Percentiles rank a stretch among this genome's conserved stretches.
phyloP scores from a whole-genome alignment of 805 yeast species.

The Myxozyma udenii region DNA sequence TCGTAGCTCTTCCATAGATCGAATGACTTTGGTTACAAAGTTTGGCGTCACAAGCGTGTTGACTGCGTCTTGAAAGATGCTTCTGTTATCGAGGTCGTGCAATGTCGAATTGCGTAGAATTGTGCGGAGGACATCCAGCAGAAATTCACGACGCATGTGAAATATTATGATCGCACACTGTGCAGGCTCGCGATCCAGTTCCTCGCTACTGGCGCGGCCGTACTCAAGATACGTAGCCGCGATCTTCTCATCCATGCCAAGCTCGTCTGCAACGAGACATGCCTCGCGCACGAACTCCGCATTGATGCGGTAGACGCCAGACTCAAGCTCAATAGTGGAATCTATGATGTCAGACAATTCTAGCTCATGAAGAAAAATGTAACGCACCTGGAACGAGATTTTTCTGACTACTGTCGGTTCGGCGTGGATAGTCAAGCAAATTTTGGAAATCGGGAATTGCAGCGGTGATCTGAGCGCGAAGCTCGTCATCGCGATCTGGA shows the following conservation, averaged over 20 bases:
- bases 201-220: constrained; percentile 43
- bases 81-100: constrained; percentile 4
- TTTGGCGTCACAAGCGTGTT: constrained; percentile 13
- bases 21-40: constrained; percentile 47
- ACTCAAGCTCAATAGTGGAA: constrained; percentile 46
- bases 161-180: constrained; percentile 60
- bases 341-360: constrained; percentile 42
- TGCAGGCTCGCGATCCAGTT: constrained; percentile 39
- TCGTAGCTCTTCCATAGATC: constrained; percentile 60
- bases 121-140: constrained; percentile 50
- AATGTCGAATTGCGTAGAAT: constrained; percentile 29
- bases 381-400: constrained; percentile 35
- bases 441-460: constrained; percentile 38
- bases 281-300: constrained; percentile 61
- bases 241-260: constrained; percentile 72
- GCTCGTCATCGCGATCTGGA: not conserved
- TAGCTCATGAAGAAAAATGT: not conserved
- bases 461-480: not conserved
- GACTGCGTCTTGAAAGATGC: constrained; percentile 16
- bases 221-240: constrained; percentile 65
- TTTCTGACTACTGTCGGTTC: constrained; percentile 39
- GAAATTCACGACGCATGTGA: constrained; percentile 65
- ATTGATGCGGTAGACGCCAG: constrained; percentile 59
- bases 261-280: constrained; percentile 56
- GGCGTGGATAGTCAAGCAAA: constrained; percentile 40